phyloP scores from a whole-genome alignment of 495 filamentous ascomycete species.

The Penicillium egyptiacum region DNA sequence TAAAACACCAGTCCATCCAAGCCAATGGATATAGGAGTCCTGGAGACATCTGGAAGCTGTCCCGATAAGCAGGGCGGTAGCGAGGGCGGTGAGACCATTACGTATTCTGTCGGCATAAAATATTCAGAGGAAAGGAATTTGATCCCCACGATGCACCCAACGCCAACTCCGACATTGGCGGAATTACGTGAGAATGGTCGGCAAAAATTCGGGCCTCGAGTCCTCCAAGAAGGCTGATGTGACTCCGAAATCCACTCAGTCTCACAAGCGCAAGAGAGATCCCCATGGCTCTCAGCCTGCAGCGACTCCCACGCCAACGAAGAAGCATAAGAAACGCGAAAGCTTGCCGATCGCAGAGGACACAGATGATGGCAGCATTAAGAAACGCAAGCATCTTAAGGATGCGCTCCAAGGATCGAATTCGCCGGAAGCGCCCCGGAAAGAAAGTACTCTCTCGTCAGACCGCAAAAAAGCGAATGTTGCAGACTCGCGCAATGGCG shows the following conservation, averaged over 20 bases:
- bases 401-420: conserved; percentile 16
- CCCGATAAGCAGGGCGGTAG: conserved; percentile 8
- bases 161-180: conserved; percentile 5
- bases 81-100: conserved; percentile 8
- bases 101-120: conserved; percentile 12
- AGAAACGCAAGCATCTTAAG: conserved; percentile 29
- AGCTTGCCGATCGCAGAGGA: conserved; percentile 18
- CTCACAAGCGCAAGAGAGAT: conserved; percentile 45
- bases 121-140: conserved; percentile 21
- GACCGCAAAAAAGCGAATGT: conserved; percentile 24
- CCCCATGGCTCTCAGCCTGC: conserved; percentile 28
- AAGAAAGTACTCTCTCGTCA: conserved; percentile 35
- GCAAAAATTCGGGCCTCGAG: conserved; percentile 20
- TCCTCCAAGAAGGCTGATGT: conserved; percentile 21
- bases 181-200: conserved; percentile 29
- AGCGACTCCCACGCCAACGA: conserved; percentile 37
- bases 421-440: conserved; percentile 25
- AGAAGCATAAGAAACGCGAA: conserved; percentile 41
- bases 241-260: conserved; percentile 27
- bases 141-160: conserved; percentile 7
- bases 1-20: conserved; percentile 11
- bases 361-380: conserved; percentile 19
- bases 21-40: not conserved
- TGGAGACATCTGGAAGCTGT: not conserved
- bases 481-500: conserved; percentile 22